Evolutionary conservation across 495 filamentous ascomycete genomes (phyloP), one percentile per base, ranked within the genome.

Genomic region (Penicillium silybi): DNA sequence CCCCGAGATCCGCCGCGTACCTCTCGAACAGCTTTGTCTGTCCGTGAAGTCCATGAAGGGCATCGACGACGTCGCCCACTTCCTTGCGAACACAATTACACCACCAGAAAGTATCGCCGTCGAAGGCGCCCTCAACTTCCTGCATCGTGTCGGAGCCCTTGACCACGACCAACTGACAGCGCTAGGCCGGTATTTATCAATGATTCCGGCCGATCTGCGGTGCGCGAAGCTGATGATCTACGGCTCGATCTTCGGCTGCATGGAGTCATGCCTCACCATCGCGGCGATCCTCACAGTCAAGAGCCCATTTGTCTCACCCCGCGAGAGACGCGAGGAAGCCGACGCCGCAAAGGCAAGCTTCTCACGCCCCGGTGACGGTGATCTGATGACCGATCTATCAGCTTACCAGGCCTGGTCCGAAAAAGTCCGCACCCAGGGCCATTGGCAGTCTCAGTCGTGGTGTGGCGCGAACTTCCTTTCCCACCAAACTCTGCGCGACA

Each of bases 181-280:
- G 0, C 83, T 98, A 1, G 93, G 93, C 35, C 81, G 87, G 41
- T 92, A 97, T 70, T 73, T 98, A 9, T 84, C 91, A 34, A 87
- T 95, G 85, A 96, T 98, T 37, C 93, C 93, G 3, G 90, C 95
- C 1, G 93, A 98, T 56, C 74, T 98, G 22, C 84, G 95, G 10
- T 96, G 89, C 65, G 87, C 87, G 17, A 98, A 98, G 68, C 80
- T 98, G 7, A 88, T 98, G 82, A 90, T 98, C 15, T 96, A 95
- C 57, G 95, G 93, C 15, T 87, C 90, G 2, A 92, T 90, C 39
- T 97, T 98, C 62, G 86, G 87, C 17, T 96, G 90, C 57, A 83
- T 97, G 15, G 89, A 95, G 57, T 79, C 92, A 39, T 88, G 85
- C 54, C 76, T 97, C 48, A 90, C 87, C n/a, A 91, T 98, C 56